Evolutionary conservation across 129 eudicot species (phyloP), one percentile per base, ranked within the genome.

Genomic region (Heracleum sosnowskyi): DNA sequence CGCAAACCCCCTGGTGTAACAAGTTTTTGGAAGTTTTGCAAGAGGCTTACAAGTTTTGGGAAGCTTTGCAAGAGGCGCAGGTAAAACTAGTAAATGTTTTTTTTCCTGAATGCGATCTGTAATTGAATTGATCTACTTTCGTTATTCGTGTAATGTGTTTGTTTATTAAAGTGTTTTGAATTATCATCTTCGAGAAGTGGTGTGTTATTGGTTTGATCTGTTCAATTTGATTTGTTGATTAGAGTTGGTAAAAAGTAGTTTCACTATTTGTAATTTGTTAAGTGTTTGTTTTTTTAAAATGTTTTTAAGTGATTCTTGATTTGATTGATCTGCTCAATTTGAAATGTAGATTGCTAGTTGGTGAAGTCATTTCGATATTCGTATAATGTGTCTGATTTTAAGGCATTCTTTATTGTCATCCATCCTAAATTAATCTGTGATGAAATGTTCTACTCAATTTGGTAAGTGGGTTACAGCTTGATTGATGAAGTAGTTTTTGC

Each of bases 1-100:
- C 97, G 97, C 82, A 94, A 94, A 86, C 98, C 97, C 44, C 98
- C 98, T 9, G 98, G 98, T 68, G 98, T n/a, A n/a, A n/a, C n/a
- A n/a, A n/a, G n/a, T n/a, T n/a, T n/a, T n/a, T n/a, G n/a, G n/a
- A n/a, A n/a, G n/a, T n/a, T n/a, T n/a, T n/a, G n/a, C n/a, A n/a
- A n/a, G n/a, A n/a, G n/a, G n/a, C n/a, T n/a, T n/a, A n/a, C n/a
- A n/a, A n/a, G n/a, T n/a, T n/a, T n/a, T n/a, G n/a, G n/a, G n/a
- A n/a, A n/a, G n/a, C n/a, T n/a, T n/a, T n/a, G n/a, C n/a, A n/a
- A n/a, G n/a, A n/a, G n/a, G n/a, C n/a, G n/a, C n/a, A n/a, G n/a
- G n/a, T n/a, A n/a, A n/a, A n/a, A n/a, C n/a, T n/a, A n/a, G n/a
- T n/a, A 57, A n/a, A n/a, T 64, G 71, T 64, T 64, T 15, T 26